Evolutionary conservation across 805 yeast genomes (phyloP).

Genomic region (Candida ulmi): DNA sequence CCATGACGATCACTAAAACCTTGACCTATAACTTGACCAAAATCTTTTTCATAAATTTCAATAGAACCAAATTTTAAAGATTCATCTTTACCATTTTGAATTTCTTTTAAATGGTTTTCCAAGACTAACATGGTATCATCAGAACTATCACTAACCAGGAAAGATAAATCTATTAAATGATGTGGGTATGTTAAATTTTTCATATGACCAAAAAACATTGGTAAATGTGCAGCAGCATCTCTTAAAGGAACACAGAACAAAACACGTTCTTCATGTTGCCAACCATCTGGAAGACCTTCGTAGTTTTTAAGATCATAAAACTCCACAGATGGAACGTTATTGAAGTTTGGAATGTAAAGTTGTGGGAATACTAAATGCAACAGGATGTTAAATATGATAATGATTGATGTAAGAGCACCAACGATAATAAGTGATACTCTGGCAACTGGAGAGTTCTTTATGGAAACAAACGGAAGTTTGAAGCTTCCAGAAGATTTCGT

Average conservation of each 20-base stretch:
- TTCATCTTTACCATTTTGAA: conserved; percentile 63
- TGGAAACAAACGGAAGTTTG: background rate
- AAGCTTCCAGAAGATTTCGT: background rate
- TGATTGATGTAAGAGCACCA: conserved; percentile 9
- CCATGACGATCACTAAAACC: conserved; percentile 93
- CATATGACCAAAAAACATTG: conserved; percentile 86
- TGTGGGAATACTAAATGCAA: conserved; percentile 6
- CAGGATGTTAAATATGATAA: conserved; percentile 12
- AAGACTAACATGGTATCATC: conserved; percentile 81
- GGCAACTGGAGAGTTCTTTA: background rate
- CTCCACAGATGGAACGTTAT: conserved; percentile 39
- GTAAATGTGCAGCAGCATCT: conserved; percentile 87
- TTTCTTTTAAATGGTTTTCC: conserved; percentile 46
- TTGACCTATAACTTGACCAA: conserved; percentile 92
- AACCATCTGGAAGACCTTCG: conserved; percentile 70
- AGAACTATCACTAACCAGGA: conserved; percentile 83
- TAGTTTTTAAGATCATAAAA: conserved; percentile 70
- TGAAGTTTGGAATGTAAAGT: conserved; percentile 31
- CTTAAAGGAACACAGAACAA: conserved; percentile 86
- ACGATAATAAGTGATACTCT: conserved; percentile 2
- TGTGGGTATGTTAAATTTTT: conserved; percentile 82
- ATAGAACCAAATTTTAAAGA: conserved; percentile 70
- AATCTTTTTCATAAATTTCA: conserved; percentile 86
- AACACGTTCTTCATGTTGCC: conserved; percentile 77
- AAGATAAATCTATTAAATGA: conserved; percentile 74